A percentile compares a stretch with the other conserved stretches of the same genome.
Evolutionary conservation across 2,329 filamentous ascomycete species (phyloP).

Genomic region (Septoria petroselini): DNA sequence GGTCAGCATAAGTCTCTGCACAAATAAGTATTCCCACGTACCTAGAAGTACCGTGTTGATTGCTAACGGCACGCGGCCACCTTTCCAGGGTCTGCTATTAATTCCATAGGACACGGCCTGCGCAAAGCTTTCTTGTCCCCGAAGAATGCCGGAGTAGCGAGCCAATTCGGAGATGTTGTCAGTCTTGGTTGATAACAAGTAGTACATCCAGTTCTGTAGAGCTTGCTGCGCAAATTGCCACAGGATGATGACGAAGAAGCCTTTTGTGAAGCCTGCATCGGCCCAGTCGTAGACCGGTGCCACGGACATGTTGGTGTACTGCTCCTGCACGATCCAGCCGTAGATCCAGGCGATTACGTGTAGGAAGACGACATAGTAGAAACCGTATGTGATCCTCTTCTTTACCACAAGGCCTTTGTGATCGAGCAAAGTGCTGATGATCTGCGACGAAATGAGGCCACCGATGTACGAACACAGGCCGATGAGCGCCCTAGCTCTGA

Average conservation of each 20-base stretch:
- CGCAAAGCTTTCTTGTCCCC: slow-evolving; percentile 47
- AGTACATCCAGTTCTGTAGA: slow-evolving; percentile 57
- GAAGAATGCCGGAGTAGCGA: slow-evolving; percentile 44
- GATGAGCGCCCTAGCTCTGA: slow-evolving; percentile 49
- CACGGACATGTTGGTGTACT: slow-evolving; percentile 45
- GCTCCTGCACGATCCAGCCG: slow-evolving; percentile 48
- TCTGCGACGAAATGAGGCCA: slow-evolving; percentile 45
- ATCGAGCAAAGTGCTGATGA: slow-evolving; percentile 48
- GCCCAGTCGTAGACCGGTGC: slow-evolving; percentile 47
- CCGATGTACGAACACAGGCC: slow-evolving; percentile 47
- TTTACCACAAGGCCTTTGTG: slow-evolving; percentile 45
- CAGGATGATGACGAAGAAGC: slow-evolving; percentile 49
- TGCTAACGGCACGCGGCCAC: slow-evolving; percentile 43
- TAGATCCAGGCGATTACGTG: slow-evolving; percentile 50
- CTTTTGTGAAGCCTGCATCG: slow-evolving; percentile 45
- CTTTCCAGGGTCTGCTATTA: slow-evolving; percentile 46
- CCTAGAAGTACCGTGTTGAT: slow-evolving; percentile 40
- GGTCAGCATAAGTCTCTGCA: slow-evolving; percentile 1
- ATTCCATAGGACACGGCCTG: slow-evolving; percentile 47
- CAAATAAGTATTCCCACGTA: slow-evolving; percentile 5
- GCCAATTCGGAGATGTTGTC: slow-evolving; percentile 55
- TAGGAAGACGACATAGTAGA: slow-evolving; percentile 42
- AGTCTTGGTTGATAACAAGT: slow-evolving; percentile 54
- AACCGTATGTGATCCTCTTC: slow-evolving; percentile 43
- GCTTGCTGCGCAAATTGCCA: slow-evolving; percentile 54